phyloP scores from a whole-genome alignment of 2,329 filamentous ascomycete species.

The Tolypocladium endophyticum region DNA sequence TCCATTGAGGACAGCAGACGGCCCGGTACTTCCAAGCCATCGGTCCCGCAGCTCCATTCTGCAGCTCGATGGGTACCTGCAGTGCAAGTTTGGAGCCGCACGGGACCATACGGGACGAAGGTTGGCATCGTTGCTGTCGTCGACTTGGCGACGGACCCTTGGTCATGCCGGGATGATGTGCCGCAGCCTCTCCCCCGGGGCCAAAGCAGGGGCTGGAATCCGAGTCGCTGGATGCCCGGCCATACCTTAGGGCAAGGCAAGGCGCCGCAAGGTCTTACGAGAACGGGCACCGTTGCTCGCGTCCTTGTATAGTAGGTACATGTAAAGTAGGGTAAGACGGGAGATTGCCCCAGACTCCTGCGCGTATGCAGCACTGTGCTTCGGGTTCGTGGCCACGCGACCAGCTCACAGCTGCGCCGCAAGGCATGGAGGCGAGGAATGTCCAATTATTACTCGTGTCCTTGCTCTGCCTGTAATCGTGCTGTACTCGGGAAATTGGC shows the following conservation, averaged over 20 bases:
- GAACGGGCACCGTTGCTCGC: too few species aligned
- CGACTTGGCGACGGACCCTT: not conserved
- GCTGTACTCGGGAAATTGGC: too few species aligned
- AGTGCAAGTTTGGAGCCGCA: not conserved
- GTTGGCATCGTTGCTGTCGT: not conserved
- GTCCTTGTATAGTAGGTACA: too few species aligned
- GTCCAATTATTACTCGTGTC: not conserved
- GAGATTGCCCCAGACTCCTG: not conserved
- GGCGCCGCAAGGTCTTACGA: not conserved
- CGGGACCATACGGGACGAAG: not conserved
- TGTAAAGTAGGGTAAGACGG: not conserved
- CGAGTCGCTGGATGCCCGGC: not conserved
- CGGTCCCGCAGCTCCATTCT: not conserved
- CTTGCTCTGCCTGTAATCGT: not conserved
- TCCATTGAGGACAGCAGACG: not conserved
- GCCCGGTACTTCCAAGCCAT: not conserved
- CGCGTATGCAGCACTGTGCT: not conserved
- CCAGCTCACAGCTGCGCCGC: not conserved
- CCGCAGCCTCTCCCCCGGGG: not conserved
- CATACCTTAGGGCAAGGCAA: not conserved
- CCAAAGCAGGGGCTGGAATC: not conserved
- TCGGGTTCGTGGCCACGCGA: not conserved
- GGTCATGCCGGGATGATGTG: not conserved
- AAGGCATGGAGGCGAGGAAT: not conserved
- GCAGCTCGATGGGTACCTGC: not conserved